Evolutionary conservation across 768 basidiomycete genomes (phyloP).

Genomic region (Coprinopsis marcescibilis): DNA sequence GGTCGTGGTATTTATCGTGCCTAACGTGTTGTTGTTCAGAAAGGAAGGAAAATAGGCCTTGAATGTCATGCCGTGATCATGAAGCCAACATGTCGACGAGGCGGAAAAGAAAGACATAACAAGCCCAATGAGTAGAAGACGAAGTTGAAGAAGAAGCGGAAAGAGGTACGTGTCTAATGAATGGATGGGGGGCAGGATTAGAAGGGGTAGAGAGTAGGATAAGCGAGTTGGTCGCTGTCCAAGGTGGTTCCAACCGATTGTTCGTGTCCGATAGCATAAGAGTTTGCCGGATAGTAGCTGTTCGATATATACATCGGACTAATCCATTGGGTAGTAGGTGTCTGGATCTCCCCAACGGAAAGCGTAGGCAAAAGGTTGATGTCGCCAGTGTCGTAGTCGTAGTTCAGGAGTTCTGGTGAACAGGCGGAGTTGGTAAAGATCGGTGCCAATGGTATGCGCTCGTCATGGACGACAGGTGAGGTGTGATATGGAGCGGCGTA

Average conservation of each 20-base stretch:
- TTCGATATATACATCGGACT: neutral
- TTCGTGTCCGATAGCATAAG: neutral
- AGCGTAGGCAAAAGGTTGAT: neutral
- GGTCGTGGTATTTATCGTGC: too few relatives aligned
- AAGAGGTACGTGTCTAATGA: neutral
- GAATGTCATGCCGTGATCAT: too few relatives aligned
- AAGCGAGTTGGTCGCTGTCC: slow-evolving; percentile 5
- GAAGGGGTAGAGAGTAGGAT: slow-evolving; percentile 9
- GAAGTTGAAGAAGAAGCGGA: neutral
- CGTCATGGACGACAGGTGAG: neutral
- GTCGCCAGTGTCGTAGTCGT: slow-evolving; percentile 5
- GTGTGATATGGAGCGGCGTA: neutral
- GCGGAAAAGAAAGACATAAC: neutral
- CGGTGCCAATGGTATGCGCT: slow-evolving; percentile 1
- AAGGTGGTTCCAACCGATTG: slow-evolving; percentile 1
- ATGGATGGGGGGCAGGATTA: neutral
- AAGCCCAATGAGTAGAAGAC: neutral
- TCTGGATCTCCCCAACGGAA: neutral
- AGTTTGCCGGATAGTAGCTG: slow-evolving; percentile 4
- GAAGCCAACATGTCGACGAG: too few relatives aligned
- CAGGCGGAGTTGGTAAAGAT: slow-evolving; percentile 1
- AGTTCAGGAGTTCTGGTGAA: slow-evolving; percentile 1
- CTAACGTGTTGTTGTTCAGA: too few relatives aligned
- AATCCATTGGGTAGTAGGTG: slow-evolving; percentile 4
- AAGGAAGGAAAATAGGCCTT: too few relatives aligned